Evolutionary conservation across 169 alveolate species (phyloP).

Genomic region (Plasmodium vivax): DNA sequence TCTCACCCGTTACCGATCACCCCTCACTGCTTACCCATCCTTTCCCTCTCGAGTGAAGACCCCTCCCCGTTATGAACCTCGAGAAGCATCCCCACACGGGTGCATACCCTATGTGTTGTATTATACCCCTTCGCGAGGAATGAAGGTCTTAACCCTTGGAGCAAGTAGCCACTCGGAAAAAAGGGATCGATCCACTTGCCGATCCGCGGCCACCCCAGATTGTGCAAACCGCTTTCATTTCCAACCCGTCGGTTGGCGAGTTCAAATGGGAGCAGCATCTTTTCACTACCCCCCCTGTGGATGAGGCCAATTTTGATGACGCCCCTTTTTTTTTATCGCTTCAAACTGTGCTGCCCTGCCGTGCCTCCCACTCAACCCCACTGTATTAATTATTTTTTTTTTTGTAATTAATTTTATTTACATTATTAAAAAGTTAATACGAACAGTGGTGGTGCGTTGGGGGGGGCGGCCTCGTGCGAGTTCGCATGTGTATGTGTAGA

Average conservation of each 20-base stretch:
- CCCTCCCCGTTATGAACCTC: background rate
- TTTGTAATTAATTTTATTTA: slow-evolving; percentile 39
- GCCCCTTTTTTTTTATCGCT: background rate
- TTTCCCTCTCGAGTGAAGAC: background rate
- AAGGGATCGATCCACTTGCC: background rate
- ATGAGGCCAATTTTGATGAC: background rate
- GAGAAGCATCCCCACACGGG: background rate
- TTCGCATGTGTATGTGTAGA: background rate
- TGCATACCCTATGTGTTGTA: background rate
- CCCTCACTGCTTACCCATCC: background rate
- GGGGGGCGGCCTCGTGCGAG: background rate
- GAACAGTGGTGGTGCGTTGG: background rate
- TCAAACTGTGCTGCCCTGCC: background rate
- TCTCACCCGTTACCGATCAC: background rate
- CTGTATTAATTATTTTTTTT: slow-evolving; percentile 21
- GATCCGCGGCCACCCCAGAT: background rate
- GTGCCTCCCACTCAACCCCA: background rate
- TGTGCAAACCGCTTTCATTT: background rate
- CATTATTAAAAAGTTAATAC: slow-evolving; percentile 7
- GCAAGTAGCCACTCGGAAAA: background rate
- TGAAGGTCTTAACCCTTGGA: background rate
- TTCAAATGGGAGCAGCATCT: background rate
- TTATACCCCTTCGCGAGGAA: background rate
- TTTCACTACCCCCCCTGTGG: background rate
- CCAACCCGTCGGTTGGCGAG: background rate